These are phyloP conservation scores for Penicillium ochrochloron DNA, from an alignment of 495 filamentous ascomycete genomes.

Conservation along the genomic window DNA sequence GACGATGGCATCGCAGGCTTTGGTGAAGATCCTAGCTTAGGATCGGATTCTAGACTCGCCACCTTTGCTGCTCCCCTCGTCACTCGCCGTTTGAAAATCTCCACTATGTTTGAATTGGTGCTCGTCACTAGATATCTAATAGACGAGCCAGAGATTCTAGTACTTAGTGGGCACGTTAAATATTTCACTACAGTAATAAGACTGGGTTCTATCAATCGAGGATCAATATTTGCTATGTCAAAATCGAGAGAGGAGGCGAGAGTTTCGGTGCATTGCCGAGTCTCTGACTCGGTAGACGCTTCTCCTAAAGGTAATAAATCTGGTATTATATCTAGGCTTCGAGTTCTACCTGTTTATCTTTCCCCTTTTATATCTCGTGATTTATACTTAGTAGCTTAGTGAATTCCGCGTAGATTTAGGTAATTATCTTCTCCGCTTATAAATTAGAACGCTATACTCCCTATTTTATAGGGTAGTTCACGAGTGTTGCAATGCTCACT, in stretches of 20 bases:
- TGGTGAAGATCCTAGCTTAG: slow-evolving; percentile 11
- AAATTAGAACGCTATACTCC: too few species aligned
- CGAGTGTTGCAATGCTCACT: too few species aligned
- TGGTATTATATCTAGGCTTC: too few species aligned
- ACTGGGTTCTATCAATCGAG: slow-evolving; percentile 21
- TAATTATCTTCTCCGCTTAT: too few species aligned
- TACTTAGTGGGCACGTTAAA: slow-evolving; percentile 10
- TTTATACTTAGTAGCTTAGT: too few species aligned
- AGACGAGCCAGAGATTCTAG: slow-evolving; percentile 18
- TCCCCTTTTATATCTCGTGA: too few species aligned
- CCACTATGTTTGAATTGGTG: slow-evolving; percentile 13
- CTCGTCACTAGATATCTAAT: slow-evolving; percentile 18
- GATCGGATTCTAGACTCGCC: slow-evolving; percentile 16
- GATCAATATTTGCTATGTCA: slow-evolving; percentile 30
- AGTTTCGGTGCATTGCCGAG: slow-evolving; percentile 25
- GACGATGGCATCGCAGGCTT: slow-evolving; percentile 10
- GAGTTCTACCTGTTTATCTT: too few species aligned
- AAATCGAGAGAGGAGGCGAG: slow-evolving; percentile 29
- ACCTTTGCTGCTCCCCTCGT: slow-evolving; percentile 25
- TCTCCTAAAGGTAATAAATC: slow-evolving; percentile 14
- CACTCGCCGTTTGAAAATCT: slow-evolving; percentile 21
- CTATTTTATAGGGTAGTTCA: too few species aligned
- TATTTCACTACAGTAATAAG: slow-evolving; percentile 12
- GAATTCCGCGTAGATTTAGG: too few species aligned
- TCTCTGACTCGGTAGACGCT: slow-evolving; percentile 25